Conservation (phyloP, 202 grass and related monocot species). For the Sporobolus alterniflorus region DNA sequence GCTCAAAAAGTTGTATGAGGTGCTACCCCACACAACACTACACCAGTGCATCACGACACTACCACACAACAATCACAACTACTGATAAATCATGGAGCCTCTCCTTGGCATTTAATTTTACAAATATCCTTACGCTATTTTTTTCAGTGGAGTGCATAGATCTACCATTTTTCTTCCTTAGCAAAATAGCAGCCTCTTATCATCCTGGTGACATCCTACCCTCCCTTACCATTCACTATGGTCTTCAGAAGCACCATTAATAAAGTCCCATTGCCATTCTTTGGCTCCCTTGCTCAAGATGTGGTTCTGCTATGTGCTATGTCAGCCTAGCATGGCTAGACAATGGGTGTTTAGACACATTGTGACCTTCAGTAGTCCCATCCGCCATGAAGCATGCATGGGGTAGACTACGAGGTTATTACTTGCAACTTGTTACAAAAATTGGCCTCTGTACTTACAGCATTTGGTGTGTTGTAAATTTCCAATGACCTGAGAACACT, state of each 20-base stretch:
- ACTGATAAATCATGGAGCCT: not conserved
- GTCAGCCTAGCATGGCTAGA: too few relatives aligned
- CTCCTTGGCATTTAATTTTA: too few relatives aligned
- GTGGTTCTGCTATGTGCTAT: too few relatives aligned
- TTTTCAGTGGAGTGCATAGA: too few relatives aligned
- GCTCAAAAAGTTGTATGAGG: not conserved
- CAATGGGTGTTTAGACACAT: not conserved
- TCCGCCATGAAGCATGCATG: not conserved
- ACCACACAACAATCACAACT: not conserved
- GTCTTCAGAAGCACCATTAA: too few relatives aligned
- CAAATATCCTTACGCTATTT: too few relatives aligned
- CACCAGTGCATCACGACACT: not conserved
- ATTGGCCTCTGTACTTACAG: not conserved
- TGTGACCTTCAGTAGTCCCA: not conserved
- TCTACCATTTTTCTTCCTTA: too few relatives aligned
- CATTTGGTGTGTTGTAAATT: not conserved
- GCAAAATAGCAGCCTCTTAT: too few relatives aligned
- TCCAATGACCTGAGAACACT: not conserved
- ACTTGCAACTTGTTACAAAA: conserved; percentile 17
- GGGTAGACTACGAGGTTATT: not conserved
- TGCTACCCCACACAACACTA: not conserved
- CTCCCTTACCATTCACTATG: too few relatives aligned
- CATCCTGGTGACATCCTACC: too few relatives aligned
- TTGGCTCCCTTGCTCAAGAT: too few relatives aligned
- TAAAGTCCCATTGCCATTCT: too few relatives aligned